A percentile compares a stretch with the other conserved stretches of the same genome.
Evolutionary conservation across 495 filamentous ascomycete species (phyloP).

Genomic region (Corynascus novoguineensis): DNA sequence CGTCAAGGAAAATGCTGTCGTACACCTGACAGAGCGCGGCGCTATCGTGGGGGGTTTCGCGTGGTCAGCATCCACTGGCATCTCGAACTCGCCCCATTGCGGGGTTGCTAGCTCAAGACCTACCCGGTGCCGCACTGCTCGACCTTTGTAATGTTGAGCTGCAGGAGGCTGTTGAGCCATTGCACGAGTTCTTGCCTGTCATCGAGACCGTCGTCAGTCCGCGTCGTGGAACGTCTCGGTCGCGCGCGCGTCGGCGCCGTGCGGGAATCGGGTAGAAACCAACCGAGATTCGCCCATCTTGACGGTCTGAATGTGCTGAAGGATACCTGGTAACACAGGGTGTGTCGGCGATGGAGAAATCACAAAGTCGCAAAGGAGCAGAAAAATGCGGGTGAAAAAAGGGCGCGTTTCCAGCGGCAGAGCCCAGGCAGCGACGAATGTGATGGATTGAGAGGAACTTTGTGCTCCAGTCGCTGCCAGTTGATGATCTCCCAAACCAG

Average conservation of each 20-base stretch:
- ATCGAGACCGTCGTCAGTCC: conserved; percentile 12
- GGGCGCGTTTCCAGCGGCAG: neutral
- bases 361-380: neutral
- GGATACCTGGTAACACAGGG: neutral
- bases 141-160: conserved; percentile 96
- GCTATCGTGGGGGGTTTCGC: conserved; percentile 42
- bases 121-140: conserved; percentile 99
- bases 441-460: conserved; percentile 5
- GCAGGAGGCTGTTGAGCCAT: conserved; percentile 96
- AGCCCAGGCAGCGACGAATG: conserved; percentile 18
- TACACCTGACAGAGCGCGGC: conserved; percentile 95
- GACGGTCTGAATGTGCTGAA: conserved; percentile 16
- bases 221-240: neutral
- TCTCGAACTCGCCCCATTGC: conserved; percentile 22
- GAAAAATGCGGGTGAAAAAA: conserved; percentile 8
- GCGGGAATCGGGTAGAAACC: conserved; percentile 15
- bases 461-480: conserved; percentile 13
- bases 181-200: conserved; percentile 88
- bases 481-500: conserved; percentile 25
- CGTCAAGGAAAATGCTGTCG: conserved; percentile 94
- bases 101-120: conserved; percentile 40
- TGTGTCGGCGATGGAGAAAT: neutral
- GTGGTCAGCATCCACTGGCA: conserved; percentile 13
- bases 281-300: conserved; percentile 42
- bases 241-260: neutral